Evolutionary conservation across 139 green algal genomes (phyloP).

Genomic region (Tetradesmus obliquus): DNA sequence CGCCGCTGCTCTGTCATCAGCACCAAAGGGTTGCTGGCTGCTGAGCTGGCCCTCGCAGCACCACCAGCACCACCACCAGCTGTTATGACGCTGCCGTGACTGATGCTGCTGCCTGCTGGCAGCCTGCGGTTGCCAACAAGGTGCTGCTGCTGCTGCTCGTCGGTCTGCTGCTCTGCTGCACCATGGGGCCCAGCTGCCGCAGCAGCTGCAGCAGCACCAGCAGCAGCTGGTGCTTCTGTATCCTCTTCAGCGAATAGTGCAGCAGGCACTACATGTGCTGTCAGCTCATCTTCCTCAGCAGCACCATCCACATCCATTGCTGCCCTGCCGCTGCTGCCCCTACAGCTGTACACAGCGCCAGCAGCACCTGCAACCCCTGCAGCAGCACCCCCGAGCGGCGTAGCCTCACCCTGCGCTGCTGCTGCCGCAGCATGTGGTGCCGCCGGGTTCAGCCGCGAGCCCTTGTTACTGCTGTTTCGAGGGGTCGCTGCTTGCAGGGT

Average conservation of each 20-base stretch:
- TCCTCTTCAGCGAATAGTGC: conserved; percentile 6
- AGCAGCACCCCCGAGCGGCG: neutral
- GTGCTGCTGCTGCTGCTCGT: neutral
- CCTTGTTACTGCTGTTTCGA: conserved; percentile 23
- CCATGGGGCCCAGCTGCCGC: neutral
- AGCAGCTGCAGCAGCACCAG: neutral
- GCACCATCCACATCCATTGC: neutral
- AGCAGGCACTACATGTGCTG: neutral
- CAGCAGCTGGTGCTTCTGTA: neutral
- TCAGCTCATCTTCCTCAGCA: neutral
- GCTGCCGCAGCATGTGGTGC: neutral
- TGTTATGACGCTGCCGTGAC: neutral
- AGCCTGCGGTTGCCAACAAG: neutral
- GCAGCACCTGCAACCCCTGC: neutral
- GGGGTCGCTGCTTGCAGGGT: neutral
- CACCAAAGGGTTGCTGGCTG: conserved; percentile 21
- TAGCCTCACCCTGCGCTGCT: neutral
- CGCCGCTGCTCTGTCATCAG: conserved; percentile 11
- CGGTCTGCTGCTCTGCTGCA: neutral
- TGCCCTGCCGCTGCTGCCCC: neutral
- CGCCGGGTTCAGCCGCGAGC: neutral
- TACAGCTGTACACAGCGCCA: neutral
- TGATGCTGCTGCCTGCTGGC: neutral
- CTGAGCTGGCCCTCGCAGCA: neutral
- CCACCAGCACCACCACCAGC: neutral